Evolutionary conservation across 2,329 filamentous ascomycete genomes (phyloP).

Genomic region (Zalaria sp.): DNA sequence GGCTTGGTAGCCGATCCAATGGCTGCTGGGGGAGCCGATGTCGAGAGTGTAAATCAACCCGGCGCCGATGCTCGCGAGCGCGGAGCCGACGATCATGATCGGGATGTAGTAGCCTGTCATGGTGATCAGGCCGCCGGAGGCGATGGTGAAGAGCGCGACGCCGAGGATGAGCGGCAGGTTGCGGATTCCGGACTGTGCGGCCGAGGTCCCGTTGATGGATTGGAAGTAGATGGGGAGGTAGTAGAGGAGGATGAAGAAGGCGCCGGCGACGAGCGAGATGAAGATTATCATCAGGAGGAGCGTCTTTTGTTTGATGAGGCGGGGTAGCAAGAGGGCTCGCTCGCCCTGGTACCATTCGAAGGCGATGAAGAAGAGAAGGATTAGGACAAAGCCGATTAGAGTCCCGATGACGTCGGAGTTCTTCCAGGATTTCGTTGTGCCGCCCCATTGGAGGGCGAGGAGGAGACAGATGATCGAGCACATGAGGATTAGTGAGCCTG

Average conservation of each 20-base stretch:
- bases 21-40: constrained; percentile 18
- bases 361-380: neutral
- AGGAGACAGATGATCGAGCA: constrained; percentile 20
- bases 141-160: neutral
- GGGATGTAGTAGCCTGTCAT: neutral
- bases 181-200: constrained; percentile 29
- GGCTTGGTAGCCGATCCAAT: constrained; percentile 36
- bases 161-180: constrained; percentile 27
- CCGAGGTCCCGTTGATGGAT: constrained; percentile 34
- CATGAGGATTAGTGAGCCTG: constrained; percentile 1
- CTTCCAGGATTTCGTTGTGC: constrained; percentile 22
- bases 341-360: constrained; percentile 1
- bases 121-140: neutral
- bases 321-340: constrained; percentile 3
- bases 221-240: constrained; percentile 39
- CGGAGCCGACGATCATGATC: neutral
- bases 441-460: constrained; percentile 34
- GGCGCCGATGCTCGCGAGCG: constrained; percentile 1
- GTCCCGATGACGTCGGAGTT: constrained; percentile 27
- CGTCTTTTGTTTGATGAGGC: neutral
- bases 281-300: neutral
- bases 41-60: constrained; percentile 30
- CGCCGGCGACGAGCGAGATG: neutral
- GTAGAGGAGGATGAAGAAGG: constrained; percentile 17
- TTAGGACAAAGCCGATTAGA: constrained; percentile 28